These are phyloP conservation scores for Hirsutella rhossiliensis DNA, from an alignment of 2,329 filamentous ascomycete species.

Conservation along the genomic window DNA sequence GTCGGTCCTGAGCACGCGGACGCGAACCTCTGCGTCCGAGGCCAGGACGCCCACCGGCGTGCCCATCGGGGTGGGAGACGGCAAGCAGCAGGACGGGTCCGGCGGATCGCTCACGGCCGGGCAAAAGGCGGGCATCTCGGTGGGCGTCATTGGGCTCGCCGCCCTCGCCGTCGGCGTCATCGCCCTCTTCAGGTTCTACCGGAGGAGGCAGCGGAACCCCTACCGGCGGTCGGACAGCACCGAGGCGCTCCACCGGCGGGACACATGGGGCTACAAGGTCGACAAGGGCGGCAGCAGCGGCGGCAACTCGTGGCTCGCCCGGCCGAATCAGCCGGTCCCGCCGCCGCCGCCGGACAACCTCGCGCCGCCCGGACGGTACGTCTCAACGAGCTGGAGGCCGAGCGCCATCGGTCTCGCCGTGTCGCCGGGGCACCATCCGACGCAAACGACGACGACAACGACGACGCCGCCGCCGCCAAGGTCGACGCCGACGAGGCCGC, in stretches of 20 bases:
- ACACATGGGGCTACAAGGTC: conserved; percentile 22
- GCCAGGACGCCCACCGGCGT: conserved; percentile 2
- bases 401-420: conserved; percentile 31
- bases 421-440: conserved; percentile 15
- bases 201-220: conserved; percentile 22
- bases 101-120: conserved; percentile 18
- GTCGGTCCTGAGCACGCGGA: background rate
- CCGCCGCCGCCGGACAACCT: conserved; percentile 3
- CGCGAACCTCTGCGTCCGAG: background rate
- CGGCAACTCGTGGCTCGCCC: conserved; percentile 14
- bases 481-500: conserved; percentile 16
- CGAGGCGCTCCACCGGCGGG: conserved; percentile 9
- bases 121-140: conserved; percentile 46
- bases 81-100: background rate
- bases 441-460: conserved; percentile 9
- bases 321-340: conserved; percentile 7
- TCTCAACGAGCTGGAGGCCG: background rate
- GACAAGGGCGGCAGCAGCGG: conserved; percentile 13
- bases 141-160: conserved; percentile 38
- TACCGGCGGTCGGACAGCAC: background rate
- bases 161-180: conserved; percentile 36
- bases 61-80: conserved; percentile 2
- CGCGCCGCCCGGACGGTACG: background rate
- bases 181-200: conserved; percentile 26
- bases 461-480: conserved; percentile 22